phyloP scores from a whole-genome alignment of 75 land plant species.

The Picea glauca region DNA sequence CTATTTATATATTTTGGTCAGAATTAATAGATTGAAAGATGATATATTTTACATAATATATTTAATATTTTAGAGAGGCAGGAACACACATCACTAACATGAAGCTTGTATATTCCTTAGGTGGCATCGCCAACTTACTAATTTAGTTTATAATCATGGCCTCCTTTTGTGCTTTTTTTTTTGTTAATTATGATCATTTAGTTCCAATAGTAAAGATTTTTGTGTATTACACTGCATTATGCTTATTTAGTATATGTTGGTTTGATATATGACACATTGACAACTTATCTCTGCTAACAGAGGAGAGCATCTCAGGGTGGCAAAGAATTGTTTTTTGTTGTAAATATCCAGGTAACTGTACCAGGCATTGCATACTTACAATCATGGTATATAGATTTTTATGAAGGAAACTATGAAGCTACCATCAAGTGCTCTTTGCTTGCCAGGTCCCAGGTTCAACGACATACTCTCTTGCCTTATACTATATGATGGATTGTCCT shows the following conservation, averaged over 20 bases:
- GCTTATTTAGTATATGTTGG: constrained; percentile 4
- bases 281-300: constrained; percentile 26
- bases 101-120: neutral
- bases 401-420: neutral
- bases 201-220: neutral
- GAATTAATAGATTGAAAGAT: neutral
- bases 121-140: neutral
- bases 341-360: constrained; percentile 73
- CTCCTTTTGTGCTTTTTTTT: no score
- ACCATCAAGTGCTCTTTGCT: neutral
- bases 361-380: neutral
- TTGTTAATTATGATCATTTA: neutral
- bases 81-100: neutral
- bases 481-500: constrained; percentile 80
- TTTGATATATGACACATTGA: neutral
- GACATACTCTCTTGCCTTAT: constrained; percentile 66
- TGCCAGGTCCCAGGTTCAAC: constrained; percentile 82
- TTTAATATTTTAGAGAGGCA: neutral
- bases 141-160: no score
- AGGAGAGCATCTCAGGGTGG: constrained; percentile 63
- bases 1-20: neutral
- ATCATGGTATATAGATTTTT: neutral
- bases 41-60: neutral
- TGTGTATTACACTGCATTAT: constrained; percentile 3
- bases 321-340: constrained; percentile 70